These are phyloP conservation scores for Sisymbrium irio DNA, from an alignment of 345 rosid genomes.

Conservation along the genomic window DNA sequence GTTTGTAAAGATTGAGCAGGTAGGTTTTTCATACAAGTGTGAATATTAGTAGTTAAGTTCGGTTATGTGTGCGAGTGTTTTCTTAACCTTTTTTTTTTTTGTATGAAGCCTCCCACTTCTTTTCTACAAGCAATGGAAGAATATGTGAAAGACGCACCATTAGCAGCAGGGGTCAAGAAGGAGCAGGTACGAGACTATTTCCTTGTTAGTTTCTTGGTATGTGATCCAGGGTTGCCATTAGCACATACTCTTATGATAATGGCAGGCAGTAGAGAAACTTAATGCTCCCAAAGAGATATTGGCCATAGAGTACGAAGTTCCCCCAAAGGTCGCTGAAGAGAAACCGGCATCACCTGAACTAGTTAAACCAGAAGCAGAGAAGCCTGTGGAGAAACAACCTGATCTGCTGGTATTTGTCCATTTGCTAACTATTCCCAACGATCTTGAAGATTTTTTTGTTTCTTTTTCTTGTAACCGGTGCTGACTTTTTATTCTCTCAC, in stretches of 20 bases:
- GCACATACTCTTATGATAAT: not conserved
- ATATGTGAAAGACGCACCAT: slow-evolving; percentile 84
- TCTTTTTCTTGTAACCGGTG: not conserved
- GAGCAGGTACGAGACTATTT: slow-evolving; percentile 58
- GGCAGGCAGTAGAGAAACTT: slow-evolving; percentile 47
- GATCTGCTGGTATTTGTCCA: slow-evolving; percentile 66
- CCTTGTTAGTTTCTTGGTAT: not conserved
- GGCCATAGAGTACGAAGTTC: slow-evolving; percentile 71
- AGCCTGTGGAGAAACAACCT: slow-evolving; percentile 61
- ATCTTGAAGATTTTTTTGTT: not conserved
- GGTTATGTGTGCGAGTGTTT: not conserved
- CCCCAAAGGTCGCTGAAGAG: slow-evolving; percentile 51
- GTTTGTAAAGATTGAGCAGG: slow-evolving; percentile 94
- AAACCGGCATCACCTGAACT: slow-evolving; percentile 55
- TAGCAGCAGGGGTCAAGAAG: slow-evolving; percentile 51
- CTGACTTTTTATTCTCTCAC: slow-evolving; percentile 13
- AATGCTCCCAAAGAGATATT: slow-evolving; percentile 68
- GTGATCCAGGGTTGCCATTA: not conserved
- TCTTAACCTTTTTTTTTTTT: slow-evolving; percentile 10
- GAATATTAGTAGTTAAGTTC: not conserved
- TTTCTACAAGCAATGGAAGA: slow-evolving; percentile 99
- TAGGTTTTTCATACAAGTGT: slow-evolving; percentile 33
- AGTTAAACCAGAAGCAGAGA: slow-evolving; percentile 50
- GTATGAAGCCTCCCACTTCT: slow-evolving; percentile 79
- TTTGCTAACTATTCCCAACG: not conserved